Conservation (phyloP, 305 asterid genomes). For the Fraxinus sp. region DNA sequence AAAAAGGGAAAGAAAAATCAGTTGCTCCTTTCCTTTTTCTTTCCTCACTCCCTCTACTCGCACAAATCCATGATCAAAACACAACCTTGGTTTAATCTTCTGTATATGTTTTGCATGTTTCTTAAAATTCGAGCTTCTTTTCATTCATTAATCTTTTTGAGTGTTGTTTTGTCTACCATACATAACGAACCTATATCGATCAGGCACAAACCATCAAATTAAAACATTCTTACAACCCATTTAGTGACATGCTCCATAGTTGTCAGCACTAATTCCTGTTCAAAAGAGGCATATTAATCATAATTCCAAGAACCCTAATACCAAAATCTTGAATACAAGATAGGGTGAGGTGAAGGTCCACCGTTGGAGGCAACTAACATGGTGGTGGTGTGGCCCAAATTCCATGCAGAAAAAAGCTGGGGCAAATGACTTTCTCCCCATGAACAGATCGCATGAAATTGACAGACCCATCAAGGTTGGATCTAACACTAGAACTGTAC, state of each 20-base stretch:
- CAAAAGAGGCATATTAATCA: not conserved
- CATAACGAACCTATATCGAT: not conserved
- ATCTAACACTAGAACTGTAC: constrained; percentile 26
- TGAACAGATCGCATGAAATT: constrained; percentile 31
- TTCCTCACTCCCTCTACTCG: not conserved
- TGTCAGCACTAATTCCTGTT: not conserved
- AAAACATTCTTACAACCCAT: not conserved
- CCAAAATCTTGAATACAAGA: constrained; percentile 20
- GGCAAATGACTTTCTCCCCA: constrained; percentile 31
- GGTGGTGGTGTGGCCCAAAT: constrained; percentile 37
- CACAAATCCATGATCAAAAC: not conserved
- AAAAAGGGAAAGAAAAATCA: no score
- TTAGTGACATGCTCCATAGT: not conserved
- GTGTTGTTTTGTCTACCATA: not conserved
- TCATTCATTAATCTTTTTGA: not conserved
- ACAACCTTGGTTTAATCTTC: not conserved
- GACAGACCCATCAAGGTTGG: constrained; percentile 40
- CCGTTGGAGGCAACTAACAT: constrained; percentile 41
- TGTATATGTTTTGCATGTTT: not conserved
- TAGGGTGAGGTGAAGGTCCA: constrained; percentile 33
- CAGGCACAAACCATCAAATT: not conserved
- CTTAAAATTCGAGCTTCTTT: not conserved
- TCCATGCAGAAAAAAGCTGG: constrained; percentile 32
- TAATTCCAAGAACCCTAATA: not conserved
- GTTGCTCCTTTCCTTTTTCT: not conserved